Percentiles rank a stretch among this genome's conserved stretches.
phyloP scores from a whole-genome alignment of 148 eudicot species.

The Suaeda aralocaspica region DNA sequence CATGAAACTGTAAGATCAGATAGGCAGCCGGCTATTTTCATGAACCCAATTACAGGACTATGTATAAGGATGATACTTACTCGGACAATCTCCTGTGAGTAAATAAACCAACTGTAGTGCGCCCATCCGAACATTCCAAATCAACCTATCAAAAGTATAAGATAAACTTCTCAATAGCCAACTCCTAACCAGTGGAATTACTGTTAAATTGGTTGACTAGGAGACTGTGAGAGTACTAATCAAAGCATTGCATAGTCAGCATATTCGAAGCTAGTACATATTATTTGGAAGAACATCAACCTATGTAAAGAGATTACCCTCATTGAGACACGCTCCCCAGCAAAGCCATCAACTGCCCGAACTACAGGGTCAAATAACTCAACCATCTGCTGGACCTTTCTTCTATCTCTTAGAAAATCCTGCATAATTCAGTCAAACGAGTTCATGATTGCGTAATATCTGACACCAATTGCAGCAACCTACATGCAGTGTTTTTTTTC shows the following conservation, averaged over 20 bases:
- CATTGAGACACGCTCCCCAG: constrained; percentile 96
- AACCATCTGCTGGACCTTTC: constrained; percentile 74
- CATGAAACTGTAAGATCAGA: no score
- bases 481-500: background rate
- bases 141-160: constrained; percentile 58
- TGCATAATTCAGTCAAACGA: constrained; percentile 30
- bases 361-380: constrained; percentile 81
- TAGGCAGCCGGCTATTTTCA: background rate
- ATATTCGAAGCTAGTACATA: no score
- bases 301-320: constrained; percentile 47
- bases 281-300: background rate
- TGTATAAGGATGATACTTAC: constrained; percentile 42
- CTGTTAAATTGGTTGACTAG: background rate
- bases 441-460: background rate
- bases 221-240: background rate
- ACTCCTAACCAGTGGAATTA: background rate
- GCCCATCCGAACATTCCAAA: constrained; percentile 83
- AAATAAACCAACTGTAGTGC: constrained; percentile 64
- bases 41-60: background rate
- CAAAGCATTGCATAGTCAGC: constrained; percentile 1
- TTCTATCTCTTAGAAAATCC: constrained; percentile 82
- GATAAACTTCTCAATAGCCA: background rate
- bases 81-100: constrained; percentile 70
- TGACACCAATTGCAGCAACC: background rate
- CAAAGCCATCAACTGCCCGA: constrained; percentile 61